Percentiles rank a stretch among this genome's conserved stretches.
Conservation (phyloP, 768 basidiomycete genomes). For the Rhizopogon sp. region DNA sequence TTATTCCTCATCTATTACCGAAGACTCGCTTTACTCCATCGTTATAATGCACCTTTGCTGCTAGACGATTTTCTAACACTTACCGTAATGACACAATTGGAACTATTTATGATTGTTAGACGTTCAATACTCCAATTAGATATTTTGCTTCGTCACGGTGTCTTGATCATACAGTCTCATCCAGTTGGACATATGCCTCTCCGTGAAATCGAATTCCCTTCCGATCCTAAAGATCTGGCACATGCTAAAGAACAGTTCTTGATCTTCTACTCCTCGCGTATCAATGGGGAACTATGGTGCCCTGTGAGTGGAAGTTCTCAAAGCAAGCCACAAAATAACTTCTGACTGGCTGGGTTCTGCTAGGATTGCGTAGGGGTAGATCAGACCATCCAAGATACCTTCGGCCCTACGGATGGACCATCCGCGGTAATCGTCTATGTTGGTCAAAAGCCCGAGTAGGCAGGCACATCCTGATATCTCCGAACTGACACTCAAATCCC, state of each 20-base stretch:
- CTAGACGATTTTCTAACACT: not conserved
- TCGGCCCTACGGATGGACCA: conserved; percentile 39
- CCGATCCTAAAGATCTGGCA: conserved; percentile 32
- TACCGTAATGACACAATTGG: not conserved
- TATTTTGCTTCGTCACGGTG: not conserved
- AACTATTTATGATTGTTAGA: not conserved
- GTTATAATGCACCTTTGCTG: not conserved
- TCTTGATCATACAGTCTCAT: not conserved
- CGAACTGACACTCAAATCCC: not conserved
- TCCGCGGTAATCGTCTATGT: conserved; percentile 63
- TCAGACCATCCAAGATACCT: conserved; percentile 44
- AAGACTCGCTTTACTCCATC: not conserved
- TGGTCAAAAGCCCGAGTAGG: conserved; percentile 60
- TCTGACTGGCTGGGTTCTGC: not conserved
- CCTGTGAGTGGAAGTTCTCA: conserved; percentile 39
- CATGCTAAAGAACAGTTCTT: conserved; percentile 46
- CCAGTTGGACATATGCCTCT: conserved; percentile 45
- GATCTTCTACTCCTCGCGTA: conserved; percentile 68
- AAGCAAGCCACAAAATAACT: not conserved
- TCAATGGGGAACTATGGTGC: conserved; percentile 65
- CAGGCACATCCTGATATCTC: conserved; percentile 6
- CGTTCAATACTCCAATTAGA: not conserved
- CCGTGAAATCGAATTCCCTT: conserved; percentile 28
- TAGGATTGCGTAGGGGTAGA: conserved; percentile 71
- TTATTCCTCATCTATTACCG: not conserved